Conservation (phyloP, 78 protist species). For the Abeoforma whisleri region DNA sequence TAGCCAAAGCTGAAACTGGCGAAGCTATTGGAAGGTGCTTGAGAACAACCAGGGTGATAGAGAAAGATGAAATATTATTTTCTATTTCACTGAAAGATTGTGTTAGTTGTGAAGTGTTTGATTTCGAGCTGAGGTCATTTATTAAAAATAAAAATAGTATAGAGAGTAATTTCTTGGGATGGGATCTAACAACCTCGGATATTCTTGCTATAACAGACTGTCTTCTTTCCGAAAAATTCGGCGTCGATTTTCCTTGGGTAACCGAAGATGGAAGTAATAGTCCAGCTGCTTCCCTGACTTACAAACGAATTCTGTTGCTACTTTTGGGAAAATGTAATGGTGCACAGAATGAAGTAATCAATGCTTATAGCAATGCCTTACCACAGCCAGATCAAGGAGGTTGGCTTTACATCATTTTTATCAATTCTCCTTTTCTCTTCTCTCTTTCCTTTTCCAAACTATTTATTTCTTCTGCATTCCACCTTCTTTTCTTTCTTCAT, state of each 20-base stretch:
- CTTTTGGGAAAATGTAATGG: not conserved
- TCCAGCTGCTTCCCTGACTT: not conserved
- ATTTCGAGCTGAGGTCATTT: not conserved
- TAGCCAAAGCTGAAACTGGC: too few species aligned
- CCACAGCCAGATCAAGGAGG: not conserved
- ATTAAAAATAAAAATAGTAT: too few species aligned
- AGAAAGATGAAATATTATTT: not conserved
- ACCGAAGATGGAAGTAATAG: not conserved
- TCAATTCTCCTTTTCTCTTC: too few species aligned
- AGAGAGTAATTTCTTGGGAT: not conserved
- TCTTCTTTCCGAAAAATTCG: too few species aligned
- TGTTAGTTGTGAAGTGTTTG: not conserved
- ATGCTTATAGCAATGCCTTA: not conserved
- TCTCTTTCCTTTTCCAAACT: too few species aligned
- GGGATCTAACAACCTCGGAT: not conserved
- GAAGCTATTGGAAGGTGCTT: not conserved
- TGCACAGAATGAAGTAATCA: not conserved
- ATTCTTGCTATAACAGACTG: not conserved
- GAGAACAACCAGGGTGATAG: not conserved
- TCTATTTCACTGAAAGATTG: not conserved
- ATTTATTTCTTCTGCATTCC: too few species aligned
- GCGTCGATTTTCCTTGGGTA: not conserved
- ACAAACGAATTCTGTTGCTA: not conserved
- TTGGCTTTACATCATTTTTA: too few species aligned
- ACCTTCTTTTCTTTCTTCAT: too few species aligned